A percentile compares a stretch with the other conserved stretches of the same genome.
phyloP scores from a whole-genome alignment of 2,329 filamentous ascomycete species.

The Xylariaceae sp. region DNA sequence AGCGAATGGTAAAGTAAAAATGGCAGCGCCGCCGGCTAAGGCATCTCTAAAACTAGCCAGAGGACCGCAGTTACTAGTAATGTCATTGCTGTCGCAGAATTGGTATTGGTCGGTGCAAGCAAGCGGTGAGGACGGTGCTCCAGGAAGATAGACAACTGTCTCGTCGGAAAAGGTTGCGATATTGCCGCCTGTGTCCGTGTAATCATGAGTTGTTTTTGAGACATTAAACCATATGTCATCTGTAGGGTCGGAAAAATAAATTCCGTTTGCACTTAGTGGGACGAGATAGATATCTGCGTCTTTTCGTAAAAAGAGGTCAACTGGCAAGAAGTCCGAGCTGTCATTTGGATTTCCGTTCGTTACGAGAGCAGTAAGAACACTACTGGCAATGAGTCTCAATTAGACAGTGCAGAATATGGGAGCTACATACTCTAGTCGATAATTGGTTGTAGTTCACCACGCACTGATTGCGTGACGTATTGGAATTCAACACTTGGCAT shows the following conservation, averaged over 20 bases:
- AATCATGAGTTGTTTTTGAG: not conserved
- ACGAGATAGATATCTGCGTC: slow-evolving; percentile 7
- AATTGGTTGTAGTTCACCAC: not conserved
- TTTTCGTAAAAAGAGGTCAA: not conserved
- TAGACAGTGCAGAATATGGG: not conserved
- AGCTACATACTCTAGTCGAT: not conserved
- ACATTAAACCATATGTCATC: slow-evolving; percentile 11
- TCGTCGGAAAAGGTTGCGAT: not conserved
- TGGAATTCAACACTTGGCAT: not conserved
- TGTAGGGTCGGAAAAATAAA: not conserved
- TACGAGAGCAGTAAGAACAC: too few species aligned
- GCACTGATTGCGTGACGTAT: not conserved
- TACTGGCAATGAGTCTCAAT: too few species aligned
- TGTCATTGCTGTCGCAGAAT: slow-evolving; percentile 6
- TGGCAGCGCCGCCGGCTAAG: not conserved
- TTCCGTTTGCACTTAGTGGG: slow-evolving; percentile 10
- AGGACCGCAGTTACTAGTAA: slow-evolving; percentile 7
- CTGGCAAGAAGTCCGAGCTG: not conserved
- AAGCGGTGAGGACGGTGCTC: slow-evolving; percentile 11
- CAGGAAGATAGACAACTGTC: not conserved
- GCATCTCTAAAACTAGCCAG: slow-evolving; percentile 13
- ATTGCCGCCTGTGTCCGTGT: too few species aligned
- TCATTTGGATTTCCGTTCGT: not conserved
- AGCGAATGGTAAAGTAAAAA: slow-evolving; percentile 1
- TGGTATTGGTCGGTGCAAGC: slow-evolving; percentile 11